Evolutionary conservation across 2,329 filamentous ascomycete species (phyloP).

Genomic region (Drechmeria coniospora): DNA sequence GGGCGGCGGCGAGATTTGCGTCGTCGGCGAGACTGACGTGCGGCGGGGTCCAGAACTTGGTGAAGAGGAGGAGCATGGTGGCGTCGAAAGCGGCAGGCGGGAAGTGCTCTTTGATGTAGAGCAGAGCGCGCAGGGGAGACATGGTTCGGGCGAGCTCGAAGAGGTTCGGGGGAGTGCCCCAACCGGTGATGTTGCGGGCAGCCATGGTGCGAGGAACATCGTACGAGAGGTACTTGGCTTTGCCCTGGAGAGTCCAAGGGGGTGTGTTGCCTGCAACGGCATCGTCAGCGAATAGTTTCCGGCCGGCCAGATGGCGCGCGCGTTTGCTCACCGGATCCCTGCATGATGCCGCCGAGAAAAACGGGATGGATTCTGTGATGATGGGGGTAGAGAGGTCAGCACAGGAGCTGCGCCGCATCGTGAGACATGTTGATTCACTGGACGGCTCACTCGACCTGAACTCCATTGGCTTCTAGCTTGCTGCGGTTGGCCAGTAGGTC

Average conservation of each 20-base stretch:
- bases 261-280: slow-evolving; percentile 48
- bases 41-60: slow-evolving; percentile 45
- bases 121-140: slow-evolving; percentile 49
- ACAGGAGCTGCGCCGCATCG: not conserved
- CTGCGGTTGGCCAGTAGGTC: slow-evolving; percentile 42
- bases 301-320: too few relatives aligned
- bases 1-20: slow-evolving; percentile 28
- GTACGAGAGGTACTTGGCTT: slow-evolving; percentile 38
- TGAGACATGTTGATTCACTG: too few relatives aligned
- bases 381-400: not conserved
- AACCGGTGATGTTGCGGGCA: slow-evolving; percentile 20
- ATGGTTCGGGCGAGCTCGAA: slow-evolving; percentile 26
- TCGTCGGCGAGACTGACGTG: slow-evolving; percentile 44
- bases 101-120: slow-evolving; percentile 47
- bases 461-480: slow-evolving; percentile 38
- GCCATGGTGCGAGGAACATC: slow-evolving; percentile 25
- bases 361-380: slow-evolving; percentile 49
- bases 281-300: too few relatives aligned
- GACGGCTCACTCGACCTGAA: slow-evolving; percentile 52
- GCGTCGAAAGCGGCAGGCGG: slow-evolving; percentile 32
- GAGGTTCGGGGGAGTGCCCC: slow-evolving; percentile 26
- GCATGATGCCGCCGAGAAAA: slow-evolving; percentile 54
- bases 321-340: slow-evolving; percentile 34
- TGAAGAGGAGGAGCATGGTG: slow-evolving; percentile 38
- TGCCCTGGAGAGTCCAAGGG: slow-evolving; percentile 55